A percentile compares a stretch with the other conserved stretches of the same genome.
phyloP scores from a whole-genome alignment of 2,329 filamentous ascomycete genomes.

The Teratosphaeria gauchensis region DNA sequence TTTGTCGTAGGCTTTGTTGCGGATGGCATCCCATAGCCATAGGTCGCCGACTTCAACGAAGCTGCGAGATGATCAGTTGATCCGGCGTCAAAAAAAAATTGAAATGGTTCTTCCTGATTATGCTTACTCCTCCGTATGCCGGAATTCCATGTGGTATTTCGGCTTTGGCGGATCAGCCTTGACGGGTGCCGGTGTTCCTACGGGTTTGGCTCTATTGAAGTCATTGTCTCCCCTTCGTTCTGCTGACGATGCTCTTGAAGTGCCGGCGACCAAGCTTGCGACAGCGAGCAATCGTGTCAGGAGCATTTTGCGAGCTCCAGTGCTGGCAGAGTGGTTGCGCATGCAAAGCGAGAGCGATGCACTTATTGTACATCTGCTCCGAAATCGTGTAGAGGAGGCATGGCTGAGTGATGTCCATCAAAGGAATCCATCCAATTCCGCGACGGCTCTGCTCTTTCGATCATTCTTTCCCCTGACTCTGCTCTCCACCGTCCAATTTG shows the following conservation, averaged over 20 bases:
- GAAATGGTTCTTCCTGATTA: no score
- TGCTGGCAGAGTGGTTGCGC: no score
- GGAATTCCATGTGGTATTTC: not conserved
- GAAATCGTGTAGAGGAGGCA: no score
- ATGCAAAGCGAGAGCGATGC: no score
- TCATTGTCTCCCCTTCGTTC: not conserved
- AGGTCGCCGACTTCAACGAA: not conserved
- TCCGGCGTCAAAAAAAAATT: no score
- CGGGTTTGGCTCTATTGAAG: not conserved
- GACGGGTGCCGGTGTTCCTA: not conserved
- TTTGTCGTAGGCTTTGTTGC: not conserved
- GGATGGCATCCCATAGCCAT: not conserved
- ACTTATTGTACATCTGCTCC: no score
- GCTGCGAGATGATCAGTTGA: no score
- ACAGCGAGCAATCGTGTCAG: not conserved
- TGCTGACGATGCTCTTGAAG: not conserved
- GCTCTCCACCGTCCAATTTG: no score
- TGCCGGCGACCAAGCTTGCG: not conserved
- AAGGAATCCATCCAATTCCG: no score
- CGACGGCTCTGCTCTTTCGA: no score
- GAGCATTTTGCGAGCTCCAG: not conserved
- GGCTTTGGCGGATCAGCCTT: not conserved
- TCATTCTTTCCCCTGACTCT: no score
- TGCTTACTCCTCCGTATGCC: not conserved
- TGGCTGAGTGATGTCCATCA: no score